A percentile compares a stretch with the other conserved stretches of the same genome.
Evolutionary conservation across 75 land plant species (phyloP).

Genomic region (Ceratopteris richardii): DNA sequence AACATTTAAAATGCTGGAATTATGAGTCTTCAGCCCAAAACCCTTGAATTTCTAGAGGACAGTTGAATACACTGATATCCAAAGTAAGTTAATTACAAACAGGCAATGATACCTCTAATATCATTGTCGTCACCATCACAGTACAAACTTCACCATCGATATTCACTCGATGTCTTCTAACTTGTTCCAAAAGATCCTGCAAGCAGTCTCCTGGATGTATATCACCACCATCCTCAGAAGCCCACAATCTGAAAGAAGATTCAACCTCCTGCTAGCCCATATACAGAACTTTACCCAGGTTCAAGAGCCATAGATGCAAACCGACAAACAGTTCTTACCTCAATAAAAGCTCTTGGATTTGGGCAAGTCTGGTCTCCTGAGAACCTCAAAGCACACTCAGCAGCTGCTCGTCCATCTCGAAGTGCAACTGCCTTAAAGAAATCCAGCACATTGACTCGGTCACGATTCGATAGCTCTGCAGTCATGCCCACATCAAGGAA

Average conservation of each 20-base stretch:
- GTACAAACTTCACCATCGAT: conserved; percentile 87
- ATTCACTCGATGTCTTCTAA: conserved; percentile 66
- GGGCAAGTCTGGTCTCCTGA: conserved; percentile 74
- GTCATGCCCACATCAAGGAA: conserved; percentile 95
- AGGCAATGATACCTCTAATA: conserved; percentile 58
- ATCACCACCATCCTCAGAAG: conserved; percentile 48
- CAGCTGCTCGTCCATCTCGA: conserved; percentile 72
- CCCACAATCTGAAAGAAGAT: conserved; percentile 49
- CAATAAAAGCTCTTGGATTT: conserved; percentile 55
- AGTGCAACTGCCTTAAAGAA: conserved; percentile 83
- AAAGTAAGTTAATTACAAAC: no score
- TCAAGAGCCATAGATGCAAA: background rate
- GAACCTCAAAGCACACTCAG: conserved; percentile 72
- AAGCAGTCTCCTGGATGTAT: conserved; percentile 67
- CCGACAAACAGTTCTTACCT: conserved; percentile 22
- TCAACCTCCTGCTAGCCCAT: conserved; percentile 48
- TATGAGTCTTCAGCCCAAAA: no score
- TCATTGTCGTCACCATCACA: conserved; percentile 80
- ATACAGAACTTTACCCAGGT: background rate
- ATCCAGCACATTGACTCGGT: conserved; percentile 48
- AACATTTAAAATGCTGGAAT: no score
- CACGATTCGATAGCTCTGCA: conserved; percentile 71
- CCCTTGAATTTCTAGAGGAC: no score
- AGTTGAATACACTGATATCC: no score
- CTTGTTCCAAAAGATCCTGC: conserved; percentile 73